phyloP scores from a whole-genome alignment of 192 early-diverging fungal species.

The Powellomyces hirtus region DNA sequence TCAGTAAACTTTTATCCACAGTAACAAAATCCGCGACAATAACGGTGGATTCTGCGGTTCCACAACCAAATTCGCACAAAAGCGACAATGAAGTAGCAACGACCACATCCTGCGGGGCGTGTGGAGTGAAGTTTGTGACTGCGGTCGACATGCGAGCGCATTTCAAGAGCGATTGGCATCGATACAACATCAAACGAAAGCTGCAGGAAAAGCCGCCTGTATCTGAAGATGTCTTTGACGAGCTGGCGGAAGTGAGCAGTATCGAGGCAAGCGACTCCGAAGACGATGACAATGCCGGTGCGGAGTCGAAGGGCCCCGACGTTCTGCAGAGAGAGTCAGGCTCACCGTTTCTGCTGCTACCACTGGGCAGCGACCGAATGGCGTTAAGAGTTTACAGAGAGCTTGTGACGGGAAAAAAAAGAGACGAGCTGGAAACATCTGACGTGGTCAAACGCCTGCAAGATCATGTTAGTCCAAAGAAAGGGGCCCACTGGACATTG shows the following conservation, averaged over 20 bases:
- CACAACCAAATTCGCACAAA: not conserved
- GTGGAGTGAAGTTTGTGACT: slow-evolving; percentile 11
- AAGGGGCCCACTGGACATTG: slow-evolving; percentile 66
- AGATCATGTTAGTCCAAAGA: not conserved
- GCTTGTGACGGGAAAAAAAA: slow-evolving; percentile 18
- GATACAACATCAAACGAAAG: slow-evolving; percentile 93
- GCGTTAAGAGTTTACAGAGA: slow-evolving; percentile 40
- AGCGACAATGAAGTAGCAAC: not conserved
- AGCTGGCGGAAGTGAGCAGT: slow-evolving; percentile 35
- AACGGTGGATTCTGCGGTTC: too few relatives aligned
- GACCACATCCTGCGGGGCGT: slow-evolving; percentile 4
- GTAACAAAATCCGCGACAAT: too few relatives aligned
- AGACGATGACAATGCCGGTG: not conserved
- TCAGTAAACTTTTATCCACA: too few relatives aligned
- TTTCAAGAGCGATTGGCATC: slow-evolving; percentile 91
- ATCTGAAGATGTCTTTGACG: slow-evolving; percentile 42
- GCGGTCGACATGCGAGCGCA: slow-evolving; percentile 55
- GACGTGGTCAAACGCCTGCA: not conserved
- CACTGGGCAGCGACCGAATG: slow-evolving; percentile 10
- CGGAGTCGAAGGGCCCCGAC: not conserved
- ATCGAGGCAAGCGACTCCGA: slow-evolving; percentile 38
- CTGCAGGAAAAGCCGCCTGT: slow-evolving; percentile 23
- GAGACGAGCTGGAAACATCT: not conserved
- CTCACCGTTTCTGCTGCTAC: slow-evolving; percentile 33
- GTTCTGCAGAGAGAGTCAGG: not conserved